A percentile compares a stretch with the other conserved stretches of the same genome.
phyloP scores from a whole-genome alignment of 257 asterid genomes.

The Mitragyna speciosa region DNA sequence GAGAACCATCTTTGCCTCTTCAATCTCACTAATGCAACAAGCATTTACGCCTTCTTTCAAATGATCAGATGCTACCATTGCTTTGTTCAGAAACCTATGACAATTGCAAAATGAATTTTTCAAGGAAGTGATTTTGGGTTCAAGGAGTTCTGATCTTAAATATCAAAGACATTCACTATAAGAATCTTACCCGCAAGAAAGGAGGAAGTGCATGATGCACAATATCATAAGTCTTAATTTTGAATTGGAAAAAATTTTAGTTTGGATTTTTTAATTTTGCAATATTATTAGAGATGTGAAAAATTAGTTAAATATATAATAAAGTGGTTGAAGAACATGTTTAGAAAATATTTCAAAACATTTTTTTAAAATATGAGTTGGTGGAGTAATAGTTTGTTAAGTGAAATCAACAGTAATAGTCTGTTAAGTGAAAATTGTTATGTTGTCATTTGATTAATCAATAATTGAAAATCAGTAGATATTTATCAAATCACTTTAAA shows the following conservation, averaged over 20 bases:
- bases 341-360: no score
- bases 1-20: no score
- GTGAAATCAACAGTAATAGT: no score
- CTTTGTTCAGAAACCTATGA: constrained; percentile 49
- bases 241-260: not conserved
- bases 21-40: constrained; percentile 35
- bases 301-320: no score
- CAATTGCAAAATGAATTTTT: constrained; percentile 21
- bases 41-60: constrained; percentile 32
- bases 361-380: no score
- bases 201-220: no score
- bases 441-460: no score
- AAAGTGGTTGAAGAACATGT: no score
- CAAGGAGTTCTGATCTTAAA: not conserved
- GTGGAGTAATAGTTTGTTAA: no score
- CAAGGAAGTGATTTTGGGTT: not conserved
- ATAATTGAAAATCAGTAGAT: not conserved
- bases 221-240: no score
- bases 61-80: constrained; percentile 41
- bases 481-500: no score
- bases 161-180: not conserved
- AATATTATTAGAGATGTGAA: no score
- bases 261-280: not conserved
- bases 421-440: not conserved
- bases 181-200: not conserved